These are phyloP conservation scores for Alternaria tenuissima DNA, from an alignment of 2,329 filamentous ascomycete genomes.

Conservation along the genomic window DNA sequence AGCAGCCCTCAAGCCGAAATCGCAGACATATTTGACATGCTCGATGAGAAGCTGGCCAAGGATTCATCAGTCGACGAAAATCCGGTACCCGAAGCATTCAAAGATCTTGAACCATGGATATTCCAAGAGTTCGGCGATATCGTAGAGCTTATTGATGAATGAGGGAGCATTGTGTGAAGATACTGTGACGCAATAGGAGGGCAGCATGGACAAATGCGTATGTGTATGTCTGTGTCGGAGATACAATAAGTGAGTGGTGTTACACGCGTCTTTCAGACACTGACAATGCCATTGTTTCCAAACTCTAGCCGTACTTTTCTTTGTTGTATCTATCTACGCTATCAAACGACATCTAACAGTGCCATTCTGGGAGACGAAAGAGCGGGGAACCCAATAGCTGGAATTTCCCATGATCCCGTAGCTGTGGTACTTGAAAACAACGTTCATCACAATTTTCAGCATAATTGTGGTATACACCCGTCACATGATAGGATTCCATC, in stretches of 20 bases:
- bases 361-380: not conserved
- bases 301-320: not conserved
- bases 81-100: constrained; percentile 32
- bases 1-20: not conserved
- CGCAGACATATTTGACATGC: not conserved
- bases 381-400: not conserved
- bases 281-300: not conserved
- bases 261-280: too few relatives aligned
- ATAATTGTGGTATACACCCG: not conserved
- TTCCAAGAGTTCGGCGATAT: constrained; percentile 51
- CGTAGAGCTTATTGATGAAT: constrained; percentile 48
- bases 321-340: not conserved
- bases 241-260: not conserved
- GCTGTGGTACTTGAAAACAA: not conserved
- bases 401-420: not conserved
- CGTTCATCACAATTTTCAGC: not conserved
- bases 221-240: not conserved
- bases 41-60: not conserved
- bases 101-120: constrained; percentile 51
- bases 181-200: not conserved
- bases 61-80: constrained; percentile 6
- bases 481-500: not conserved
- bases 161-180: not conserved
- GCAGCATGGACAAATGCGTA: not conserved
- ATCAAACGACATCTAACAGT: not conserved